A percentile compares a stretch with the other conserved stretches of the same genome.
Evolutionary conservation across 345 rosid genomes (phyloP).

Genomic region (Brassica juncea): DNA sequence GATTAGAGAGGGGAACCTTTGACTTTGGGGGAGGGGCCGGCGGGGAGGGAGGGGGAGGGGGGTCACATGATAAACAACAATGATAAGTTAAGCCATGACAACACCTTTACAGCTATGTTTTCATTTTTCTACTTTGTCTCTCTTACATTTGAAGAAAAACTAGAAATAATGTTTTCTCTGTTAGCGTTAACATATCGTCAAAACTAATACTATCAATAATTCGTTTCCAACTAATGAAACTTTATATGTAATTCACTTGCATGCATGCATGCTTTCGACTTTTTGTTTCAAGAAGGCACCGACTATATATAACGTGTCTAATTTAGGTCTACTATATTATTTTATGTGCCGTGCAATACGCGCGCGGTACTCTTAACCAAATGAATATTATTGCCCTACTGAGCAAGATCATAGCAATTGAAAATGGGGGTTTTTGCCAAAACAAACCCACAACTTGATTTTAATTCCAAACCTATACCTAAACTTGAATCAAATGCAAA

Average conservation of each 20-base stretch:
- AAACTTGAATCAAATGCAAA: too few relatives aligned
- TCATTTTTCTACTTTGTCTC: slow-evolving; percentile 16
- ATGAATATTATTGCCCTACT: too few relatives aligned
- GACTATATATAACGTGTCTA: background rate
- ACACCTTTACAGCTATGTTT: slow-evolving; percentile 31
- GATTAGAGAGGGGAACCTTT: background rate
- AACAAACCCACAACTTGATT: too few relatives aligned
- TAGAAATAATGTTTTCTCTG: background rate
- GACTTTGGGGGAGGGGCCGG: background rate
- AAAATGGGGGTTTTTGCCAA: too few relatives aligned
- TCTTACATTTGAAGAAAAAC: background rate
- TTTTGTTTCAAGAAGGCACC: background rate
- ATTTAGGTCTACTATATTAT: background rate
- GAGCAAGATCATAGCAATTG: too few relatives aligned
- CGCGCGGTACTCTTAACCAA: too few relatives aligned
- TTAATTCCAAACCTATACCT: too few relatives aligned
- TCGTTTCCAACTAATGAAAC: background rate
- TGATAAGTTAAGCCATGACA: slow-evolving; percentile 16
- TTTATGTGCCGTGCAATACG: background rate
- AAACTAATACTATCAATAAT: background rate
- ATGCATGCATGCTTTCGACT: background rate
- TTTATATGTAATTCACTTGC: slow-evolving; percentile 4
- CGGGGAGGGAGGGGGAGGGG: too few relatives aligned
- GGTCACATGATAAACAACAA: slow-evolving; percentile 25
- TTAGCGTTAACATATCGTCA: slow-evolving; percentile 7